These are phyloP conservation scores for Infundibulicybe gibba DNA, from an alignment of 768 basidiomycete genomes.

Conservation along the genomic window DNA sequence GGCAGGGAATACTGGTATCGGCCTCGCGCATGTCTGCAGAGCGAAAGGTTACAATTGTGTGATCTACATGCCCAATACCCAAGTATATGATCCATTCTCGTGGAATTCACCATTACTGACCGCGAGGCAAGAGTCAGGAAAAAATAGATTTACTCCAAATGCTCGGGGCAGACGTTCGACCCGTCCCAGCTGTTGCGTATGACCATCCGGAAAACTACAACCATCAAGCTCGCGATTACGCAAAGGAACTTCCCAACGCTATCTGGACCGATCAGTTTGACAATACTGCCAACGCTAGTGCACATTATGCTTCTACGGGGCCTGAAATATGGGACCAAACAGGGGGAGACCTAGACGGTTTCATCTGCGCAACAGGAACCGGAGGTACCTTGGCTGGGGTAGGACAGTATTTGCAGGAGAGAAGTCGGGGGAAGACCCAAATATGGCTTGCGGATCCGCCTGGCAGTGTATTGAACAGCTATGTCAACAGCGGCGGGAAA, in stretches of 20 bases:
- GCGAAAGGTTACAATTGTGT: constrained; percentile 94
- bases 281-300: constrained; percentile 86
- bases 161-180: constrained; percentile 95
- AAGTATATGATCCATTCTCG: constrained; percentile 39
- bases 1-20: constrained; percentile 97
- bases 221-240: constrained; percentile 92
- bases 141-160: constrained; percentile 97
- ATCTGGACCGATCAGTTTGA: constrained; percentile 99
- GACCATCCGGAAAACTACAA: constrained; percentile 97
- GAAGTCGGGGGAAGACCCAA: constrained; percentile 73
- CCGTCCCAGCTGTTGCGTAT: constrained; percentile 95
- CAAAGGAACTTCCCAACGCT: constrained; percentile 68
- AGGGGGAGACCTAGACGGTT: constrained; percentile 76
- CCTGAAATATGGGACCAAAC: constrained; percentile 97
- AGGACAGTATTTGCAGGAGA: constrained; percentile 82
- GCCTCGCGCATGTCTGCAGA: constrained; percentile 92
- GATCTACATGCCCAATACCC: constrained; percentile 97
- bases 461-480: constrained; percentile 86
- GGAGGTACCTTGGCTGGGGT: constrained; percentile 94
- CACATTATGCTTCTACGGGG: constrained; percentile 88
- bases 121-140: constrained; percentile 76
- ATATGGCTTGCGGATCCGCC: constrained; percentile 97
- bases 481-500: constrained; percentile 76
- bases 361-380: constrained; percentile 92
- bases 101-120: neutral